These are phyloP conservation scores for Ogataea glucozyma DNA, from an alignment of 805 yeast genomes.

Conservation along the genomic window DNA sequence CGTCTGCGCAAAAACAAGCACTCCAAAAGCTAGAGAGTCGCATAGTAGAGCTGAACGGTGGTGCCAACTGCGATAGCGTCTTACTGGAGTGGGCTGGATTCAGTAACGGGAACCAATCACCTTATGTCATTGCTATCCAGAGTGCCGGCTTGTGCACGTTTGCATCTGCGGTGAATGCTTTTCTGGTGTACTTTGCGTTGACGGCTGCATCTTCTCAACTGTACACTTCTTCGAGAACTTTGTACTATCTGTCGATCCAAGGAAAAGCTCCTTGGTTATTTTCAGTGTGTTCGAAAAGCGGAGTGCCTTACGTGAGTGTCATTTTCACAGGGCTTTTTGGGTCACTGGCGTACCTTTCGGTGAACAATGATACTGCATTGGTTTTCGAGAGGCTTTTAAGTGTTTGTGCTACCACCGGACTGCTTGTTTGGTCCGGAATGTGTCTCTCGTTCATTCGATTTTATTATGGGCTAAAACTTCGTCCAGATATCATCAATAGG, in stretches of 20 bases:
- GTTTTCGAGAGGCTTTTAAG: conserved; percentile 69
- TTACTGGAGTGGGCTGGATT: conserved; percentile 38
- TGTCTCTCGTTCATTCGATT: conserved; percentile 55
- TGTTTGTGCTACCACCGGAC: conserved; percentile 71
- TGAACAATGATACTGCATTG: conserved; percentile 54
- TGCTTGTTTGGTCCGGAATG: conserved; percentile 77
- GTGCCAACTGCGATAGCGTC: conserved; percentile 27
- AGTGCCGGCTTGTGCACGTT: conserved; percentile 52
- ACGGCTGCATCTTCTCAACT: conserved; percentile 59
- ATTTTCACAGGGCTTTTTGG: conserved; percentile 63
- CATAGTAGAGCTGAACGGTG: conserved; percentile 30
- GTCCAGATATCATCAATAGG: conserved; percentile 58
- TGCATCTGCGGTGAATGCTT: conserved; percentile 52
- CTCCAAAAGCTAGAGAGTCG: conserved; percentile 14
- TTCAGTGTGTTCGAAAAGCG: conserved; percentile 57
- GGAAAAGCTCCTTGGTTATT: conserved; percentile 64
- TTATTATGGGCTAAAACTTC: conserved; percentile 50
- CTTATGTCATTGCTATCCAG: conserved; percentile 58
- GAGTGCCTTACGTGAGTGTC: conserved; percentile 76
- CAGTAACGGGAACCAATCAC: conserved; percentile 52
- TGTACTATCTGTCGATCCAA: conserved; percentile 54
- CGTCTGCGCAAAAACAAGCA: conserved; percentile 17
- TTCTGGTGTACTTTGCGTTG: conserved; percentile 54
- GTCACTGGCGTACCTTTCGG: conserved; percentile 58
- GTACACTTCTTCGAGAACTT: conserved; percentile 60